Percentiles rank a stretch among this genome's conserved stretches.
phyloP scores from a whole-genome alignment of 768 basidiomycete genomes.

The Tricholoma hemisulphureum region DNA sequence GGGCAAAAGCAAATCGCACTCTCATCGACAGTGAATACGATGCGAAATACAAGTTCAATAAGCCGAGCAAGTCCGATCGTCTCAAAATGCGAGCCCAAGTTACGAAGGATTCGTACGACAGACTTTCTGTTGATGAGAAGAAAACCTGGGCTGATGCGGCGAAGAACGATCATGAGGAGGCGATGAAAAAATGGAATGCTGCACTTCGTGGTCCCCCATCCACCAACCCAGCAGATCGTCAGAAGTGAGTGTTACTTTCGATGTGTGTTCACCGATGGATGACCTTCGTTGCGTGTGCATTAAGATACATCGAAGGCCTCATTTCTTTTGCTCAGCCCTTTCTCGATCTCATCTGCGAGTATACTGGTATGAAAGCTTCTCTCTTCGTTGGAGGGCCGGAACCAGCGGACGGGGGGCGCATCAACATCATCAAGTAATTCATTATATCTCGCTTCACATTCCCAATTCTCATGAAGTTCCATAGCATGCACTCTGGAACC shows the following conservation, averaged over 20 bases:
- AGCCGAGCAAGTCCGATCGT: background rate
- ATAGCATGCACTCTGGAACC: constrained; percentile 21
- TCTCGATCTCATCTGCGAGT: constrained; percentile 8
- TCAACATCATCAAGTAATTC: constrained; percentile 1
- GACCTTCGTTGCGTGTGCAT: background rate
- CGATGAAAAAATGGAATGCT: background rate
- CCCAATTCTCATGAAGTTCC: background rate
- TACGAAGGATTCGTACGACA: background rate
- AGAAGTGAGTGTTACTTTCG: background rate
- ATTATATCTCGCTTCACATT: background rate
- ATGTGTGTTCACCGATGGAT: background rate
- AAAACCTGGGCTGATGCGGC: background rate
- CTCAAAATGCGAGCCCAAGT: background rate
- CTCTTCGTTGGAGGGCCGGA: constrained; percentile 13
- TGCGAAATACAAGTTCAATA: too few relatives aligned
- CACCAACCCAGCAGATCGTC: background rate
- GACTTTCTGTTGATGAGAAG: background rate
- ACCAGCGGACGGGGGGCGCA: background rate
- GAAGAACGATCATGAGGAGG: background rate
- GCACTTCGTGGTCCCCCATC: background rate
- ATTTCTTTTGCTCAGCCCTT: constrained; percentile 8
- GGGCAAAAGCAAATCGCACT: background rate
- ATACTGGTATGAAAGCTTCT: constrained; percentile 14
- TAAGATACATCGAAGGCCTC: background rate
- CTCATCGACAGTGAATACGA: background rate